Percentiles rank a stretch among this genome's conserved stretches.
phyloP scores from a whole-genome alignment of 495 filamentous ascomycete species.

The Sphaerosporella brunnea region DNA sequence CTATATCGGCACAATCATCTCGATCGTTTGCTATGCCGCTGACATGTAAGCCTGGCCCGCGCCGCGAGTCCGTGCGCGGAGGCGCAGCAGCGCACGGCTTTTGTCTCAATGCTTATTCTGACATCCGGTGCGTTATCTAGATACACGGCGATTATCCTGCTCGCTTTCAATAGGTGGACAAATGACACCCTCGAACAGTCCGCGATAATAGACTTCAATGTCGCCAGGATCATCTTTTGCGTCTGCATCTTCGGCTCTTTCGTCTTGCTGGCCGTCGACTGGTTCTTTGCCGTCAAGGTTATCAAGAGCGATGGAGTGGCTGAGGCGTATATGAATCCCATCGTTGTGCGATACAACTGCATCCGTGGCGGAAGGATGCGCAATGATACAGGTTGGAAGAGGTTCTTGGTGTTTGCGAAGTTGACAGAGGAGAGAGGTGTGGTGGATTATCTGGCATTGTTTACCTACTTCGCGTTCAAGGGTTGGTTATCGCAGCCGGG shows the following conservation, averaged over 20 bases:
- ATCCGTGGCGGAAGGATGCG: conserved; percentile 45
- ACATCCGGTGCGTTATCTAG: conserved; percentile 1
- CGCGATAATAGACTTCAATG: conserved; percentile 47
- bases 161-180: conserved; percentile 54
- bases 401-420: conserved; percentile 83
- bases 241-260: conserved; percentile 76
- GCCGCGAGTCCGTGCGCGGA: background rate
- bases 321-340: conserved; percentile 70
- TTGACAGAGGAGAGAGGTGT: conserved; percentile 85
- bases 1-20: conserved; percentile 58
- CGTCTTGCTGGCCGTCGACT: conserved; percentile 56
- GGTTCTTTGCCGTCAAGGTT: conserved; percentile 55
- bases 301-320: conserved; percentile 75
- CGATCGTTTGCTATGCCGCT: conserved; percentile 67
- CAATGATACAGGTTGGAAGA: conserved; percentile 46
- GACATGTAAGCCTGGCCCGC: conserved; percentile 37
- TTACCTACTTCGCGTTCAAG: conserved; percentile 88
- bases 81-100: conserved; percentile 1
- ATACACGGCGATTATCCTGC: conserved; percentile 77
- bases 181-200: conserved; percentile 35
- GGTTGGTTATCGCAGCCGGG: conserved; percentile 29
- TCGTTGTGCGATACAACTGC: conserved; percentile 67
- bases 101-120: background rate
- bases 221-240: conserved; percentile 79
- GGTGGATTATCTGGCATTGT: conserved; percentile 76